Base-by-base conservation (phyloP, 768 basidiomycete genomes). In the Kwoniella pini region DNA sequence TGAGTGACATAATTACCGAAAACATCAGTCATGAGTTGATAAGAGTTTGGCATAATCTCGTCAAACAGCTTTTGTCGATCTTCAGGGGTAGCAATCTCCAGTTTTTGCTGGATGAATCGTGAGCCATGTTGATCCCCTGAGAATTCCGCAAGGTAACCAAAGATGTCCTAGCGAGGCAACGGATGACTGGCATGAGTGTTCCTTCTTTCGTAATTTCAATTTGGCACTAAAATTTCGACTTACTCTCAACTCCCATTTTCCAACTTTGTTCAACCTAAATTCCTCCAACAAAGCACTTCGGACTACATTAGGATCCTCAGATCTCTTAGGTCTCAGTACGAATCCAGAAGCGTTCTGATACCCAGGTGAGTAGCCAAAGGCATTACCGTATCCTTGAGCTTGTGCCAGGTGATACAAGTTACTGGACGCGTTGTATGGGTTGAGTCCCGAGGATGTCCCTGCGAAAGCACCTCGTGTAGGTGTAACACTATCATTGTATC, bases 1-100 rank as follows among this genome's bases (percentile, higher is more conserved):
- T 98, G 95, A 62, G 95, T 85, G 54, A 91, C 89, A 80, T 96
- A 98, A 81, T 98, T 98, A 57, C 94, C 95, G 74, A 95, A 98
- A 44, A 96, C 89, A 74, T 96, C 91, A 69, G 87, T 88, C 62
- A 93, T 88, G 54, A 97, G 82, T 54, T 86, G 84, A 46, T 92
- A 77, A 3, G 86, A 83, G 70, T 88, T 85, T 22, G 91, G 90
- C 21, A 90, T 83, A 67, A 97, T 89, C 80, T 98, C 95, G 49
- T 89, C 86, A 63, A 92, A 96, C 36, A 95, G 82, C 31, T 81
- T 76, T 67, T 89, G 85, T 75, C 86, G 87, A 70, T 92, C 91
- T 60, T 91, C 90, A 38, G 82, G 82, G n/a, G 85, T 82, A 4
- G 91, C 88, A 1, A 80, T 81, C 75, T 89, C 87, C 40, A 97